These are phyloP conservation scores for Begonia peltatifolia DNA, from an alignment of 306 rosid species.

Conservation along the genomic window DNA sequence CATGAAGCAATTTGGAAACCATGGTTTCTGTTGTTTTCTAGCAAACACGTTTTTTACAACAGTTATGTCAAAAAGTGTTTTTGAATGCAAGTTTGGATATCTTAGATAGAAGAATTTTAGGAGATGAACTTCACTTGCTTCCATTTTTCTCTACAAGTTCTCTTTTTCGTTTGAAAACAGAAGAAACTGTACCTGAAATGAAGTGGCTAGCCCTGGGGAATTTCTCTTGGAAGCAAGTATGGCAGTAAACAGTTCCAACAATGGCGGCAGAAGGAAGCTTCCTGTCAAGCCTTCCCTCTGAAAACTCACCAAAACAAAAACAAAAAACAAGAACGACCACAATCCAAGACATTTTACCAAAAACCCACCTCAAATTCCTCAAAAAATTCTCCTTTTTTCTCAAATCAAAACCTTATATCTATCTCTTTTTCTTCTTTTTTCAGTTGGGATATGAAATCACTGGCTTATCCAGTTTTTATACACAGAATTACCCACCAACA, in stretches of 20 bases:
- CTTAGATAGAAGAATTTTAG: too few species aligned
- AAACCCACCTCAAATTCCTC: too few species aligned
- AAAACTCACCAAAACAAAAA: conserved; percentile 22
- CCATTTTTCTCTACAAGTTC: too few species aligned
- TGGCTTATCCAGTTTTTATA: neutral
- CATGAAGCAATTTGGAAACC: too few species aligned
- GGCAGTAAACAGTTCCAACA: conserved; percentile 74
- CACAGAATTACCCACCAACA: neutral
- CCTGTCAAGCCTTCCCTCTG: conserved; percentile 27
- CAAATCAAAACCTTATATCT: conserved; percentile 1
- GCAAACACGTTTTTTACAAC: too few species aligned
- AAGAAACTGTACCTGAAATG: conserved; percentile 42
- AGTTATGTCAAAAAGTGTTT: too few species aligned
- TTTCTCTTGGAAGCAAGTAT: conserved; percentile 49
- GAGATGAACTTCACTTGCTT: too few species aligned
- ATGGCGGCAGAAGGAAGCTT: conserved; percentile 38
- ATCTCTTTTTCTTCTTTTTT: neutral
- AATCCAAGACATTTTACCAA: conserved; percentile 34
- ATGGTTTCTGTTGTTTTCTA: too few species aligned
- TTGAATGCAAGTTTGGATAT: too few species aligned
- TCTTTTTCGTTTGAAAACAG: too few species aligned
- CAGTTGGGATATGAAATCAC: neutral
- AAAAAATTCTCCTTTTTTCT: neutral
- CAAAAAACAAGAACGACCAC: conserved; percentile 25
- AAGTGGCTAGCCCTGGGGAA: conserved; percentile 40